phyloP scores from a whole-genome alignment of 306 rosid species.

The Vachellia collinsii region DNA sequence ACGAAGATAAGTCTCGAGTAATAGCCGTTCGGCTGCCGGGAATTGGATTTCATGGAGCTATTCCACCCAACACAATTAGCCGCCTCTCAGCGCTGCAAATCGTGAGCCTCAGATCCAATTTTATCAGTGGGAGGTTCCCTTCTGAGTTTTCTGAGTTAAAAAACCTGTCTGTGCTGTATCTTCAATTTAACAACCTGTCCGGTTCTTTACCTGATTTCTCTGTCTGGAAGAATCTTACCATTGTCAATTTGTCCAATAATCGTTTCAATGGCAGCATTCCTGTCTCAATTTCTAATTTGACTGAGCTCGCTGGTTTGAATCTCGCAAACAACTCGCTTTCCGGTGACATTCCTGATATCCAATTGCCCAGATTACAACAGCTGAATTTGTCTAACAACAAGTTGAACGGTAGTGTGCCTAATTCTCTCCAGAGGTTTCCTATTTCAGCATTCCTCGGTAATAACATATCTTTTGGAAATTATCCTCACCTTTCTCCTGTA shows the following conservation, averaged over 20 bases:
- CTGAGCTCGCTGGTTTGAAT: slow-evolving; percentile 59
- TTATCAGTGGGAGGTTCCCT: slow-evolving; percentile 65
- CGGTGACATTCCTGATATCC: slow-evolving; percentile 68
- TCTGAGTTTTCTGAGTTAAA: slow-evolving; percentile 61
- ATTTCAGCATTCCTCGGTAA: slow-evolving; percentile 65
- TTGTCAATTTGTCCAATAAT: slow-evolving; percentile 65
- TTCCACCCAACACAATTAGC: slow-evolving; percentile 69
- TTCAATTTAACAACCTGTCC: slow-evolving; percentile 75
- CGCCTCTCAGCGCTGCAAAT: slow-evolving; percentile 63
- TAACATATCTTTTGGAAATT: slow-evolving; percentile 48
- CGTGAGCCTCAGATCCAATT: slow-evolving; percentile 82
- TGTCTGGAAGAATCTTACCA: slow-evolving; percentile 72
- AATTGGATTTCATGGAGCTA: slow-evolving; percentile 73
- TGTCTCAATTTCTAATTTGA: slow-evolving; percentile 58
- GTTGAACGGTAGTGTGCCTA: slow-evolving; percentile 64
- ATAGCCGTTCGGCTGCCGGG: slow-evolving; percentile 69
- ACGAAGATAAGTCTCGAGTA: slow-evolving; percentile 53
- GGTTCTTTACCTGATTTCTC: slow-evolving; percentile 81
- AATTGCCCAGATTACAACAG: slow-evolving; percentile 45
- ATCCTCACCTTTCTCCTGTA: slow-evolving; percentile 42
- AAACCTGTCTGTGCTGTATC: slow-evolving; percentile 71
- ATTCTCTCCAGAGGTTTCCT: slow-evolving; percentile 68
- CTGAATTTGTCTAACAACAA: slow-evolving; percentile 61
- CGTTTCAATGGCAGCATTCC: slow-evolving; percentile 70
- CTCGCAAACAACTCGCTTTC: slow-evolving; percentile 74